Base-by-base conservation (phyloP, 2,329 filamentous ascomycete species). In the Clonostachys sp. region DNA sequence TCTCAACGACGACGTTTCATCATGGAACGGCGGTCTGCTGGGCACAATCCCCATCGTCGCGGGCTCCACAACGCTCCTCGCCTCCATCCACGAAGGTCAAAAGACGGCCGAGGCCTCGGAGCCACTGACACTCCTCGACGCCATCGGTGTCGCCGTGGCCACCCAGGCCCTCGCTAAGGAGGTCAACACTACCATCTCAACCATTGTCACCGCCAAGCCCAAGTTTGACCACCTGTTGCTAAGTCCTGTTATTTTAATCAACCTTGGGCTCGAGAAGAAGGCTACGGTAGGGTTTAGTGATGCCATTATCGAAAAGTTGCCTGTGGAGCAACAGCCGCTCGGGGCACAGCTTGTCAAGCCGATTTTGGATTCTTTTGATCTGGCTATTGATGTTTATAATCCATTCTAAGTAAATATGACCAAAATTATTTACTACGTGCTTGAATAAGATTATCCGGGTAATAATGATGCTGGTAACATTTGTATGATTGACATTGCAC, bases 201-300 rank as follows among this genome's bases (percentile, higher is more conserved):
- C 61, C n/a, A 56, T 75, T 18, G 59, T 73, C 49, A 54, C 48
- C 12, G 56, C 63, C 30, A 73, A 74, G 58, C 61, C 57, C 17
- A 69, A 72, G 51, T 78, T 77, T 48, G 67, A 74, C 52, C 58
- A 59, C 38, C 55, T 74, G 6, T 45, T 72, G 2, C 52, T 77
- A 35, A 63, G 60, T 42, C 70, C 72, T 0, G 54, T 73, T 35
- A 72, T 77, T 35, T 57, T 73, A 38, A 41, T 71, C 14, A 70
- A 67, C 49, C 53, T 79, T 24, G 54, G 67, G 47, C 49, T 64
- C 7, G 61, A 76, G 59, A 64, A 67, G 54, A 51, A 55, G 2
- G 69, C 72, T 0, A 70, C 70, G 1, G 56, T 57, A 20, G 59
- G 67, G 10, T 65, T 74, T 39, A 65, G 64, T 38, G 50, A 49